phyloP scores from a whole-genome alignment of 352 stramenopile genomes.

The Phytophthora kernoviae region DNA sequence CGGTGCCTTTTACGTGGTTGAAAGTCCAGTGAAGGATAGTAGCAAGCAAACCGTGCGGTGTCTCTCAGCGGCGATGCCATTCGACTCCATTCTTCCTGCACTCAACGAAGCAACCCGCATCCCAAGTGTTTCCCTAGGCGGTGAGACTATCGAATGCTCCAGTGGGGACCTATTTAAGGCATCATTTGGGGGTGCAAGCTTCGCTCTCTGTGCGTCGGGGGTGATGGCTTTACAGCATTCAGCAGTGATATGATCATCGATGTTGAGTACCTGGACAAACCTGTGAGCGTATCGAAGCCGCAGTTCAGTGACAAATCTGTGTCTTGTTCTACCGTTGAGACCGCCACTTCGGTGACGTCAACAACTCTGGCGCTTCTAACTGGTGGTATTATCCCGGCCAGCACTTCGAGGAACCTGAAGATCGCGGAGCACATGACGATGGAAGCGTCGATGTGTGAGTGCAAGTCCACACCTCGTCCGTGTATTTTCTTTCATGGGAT shows the following conservation, averaged over 20 bases:
- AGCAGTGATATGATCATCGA: conserved; percentile 39
- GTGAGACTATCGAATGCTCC: conserved; percentile 25
- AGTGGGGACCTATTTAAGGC: conserved; percentile 34
- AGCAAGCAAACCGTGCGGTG: conserved; percentile 12
- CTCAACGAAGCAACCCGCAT: conserved; percentile 17
- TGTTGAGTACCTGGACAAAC: conserved; percentile 23
- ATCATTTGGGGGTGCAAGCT: conserved; percentile 22
- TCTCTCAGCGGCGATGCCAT: conserved; percentile 18
- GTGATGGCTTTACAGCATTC: conserved; percentile 31
- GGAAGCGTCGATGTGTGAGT: conserved; percentile 7
- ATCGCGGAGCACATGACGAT: conserved; percentile 14
- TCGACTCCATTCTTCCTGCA: conserved; percentile 28
- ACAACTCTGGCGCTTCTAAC: conserved; percentile 21
- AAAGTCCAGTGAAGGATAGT: not conserved
- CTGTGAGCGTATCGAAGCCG: conserved; percentile 1
- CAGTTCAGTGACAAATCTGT: conserved; percentile 1
- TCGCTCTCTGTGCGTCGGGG: conserved; percentile 30
- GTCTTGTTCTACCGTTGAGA: conserved; percentile 8
- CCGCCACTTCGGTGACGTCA: conserved; percentile 7
- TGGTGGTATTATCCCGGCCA: conserved; percentile 4
- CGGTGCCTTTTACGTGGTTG: conserved; percentile 22
- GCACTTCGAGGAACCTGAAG: conserved; percentile 13
- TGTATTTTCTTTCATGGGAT: conserved; percentile 29
- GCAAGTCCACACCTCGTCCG: conserved; percentile 24
- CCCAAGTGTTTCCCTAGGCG: conserved; percentile 14